Percentiles rank a stretch among this genome's conserved stretches.
Evolutionary conservation across 352 stramenopile genomes (phyloP).

Genomic region (Globisporangium nodosum): DNA sequence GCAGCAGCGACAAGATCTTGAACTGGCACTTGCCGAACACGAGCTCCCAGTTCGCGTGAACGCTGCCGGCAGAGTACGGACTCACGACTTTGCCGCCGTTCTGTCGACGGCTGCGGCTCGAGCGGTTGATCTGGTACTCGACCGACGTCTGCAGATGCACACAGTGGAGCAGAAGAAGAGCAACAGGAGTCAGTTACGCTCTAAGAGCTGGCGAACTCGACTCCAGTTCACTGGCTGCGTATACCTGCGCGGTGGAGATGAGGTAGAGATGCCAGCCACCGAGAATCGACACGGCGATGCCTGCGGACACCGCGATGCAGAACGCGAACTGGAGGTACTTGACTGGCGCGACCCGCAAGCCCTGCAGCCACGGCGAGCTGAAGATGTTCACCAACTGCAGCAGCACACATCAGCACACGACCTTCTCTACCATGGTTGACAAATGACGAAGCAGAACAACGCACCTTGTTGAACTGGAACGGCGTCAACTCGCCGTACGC

Average conservation of each 20-base stretch:
- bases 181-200: neutral
- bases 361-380: conserved; percentile 13
- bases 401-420: conserved; percentile 8
- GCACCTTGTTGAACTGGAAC: conserved; percentile 54
- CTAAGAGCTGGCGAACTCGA: neutral
- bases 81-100: conserved; percentile 49
- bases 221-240: neutral
- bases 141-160: conserved; percentile 56
- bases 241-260: conserved; percentile 70
- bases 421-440: no score
- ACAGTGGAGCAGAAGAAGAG: neutral
- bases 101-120: conserved; percentile 34
- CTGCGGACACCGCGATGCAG: conserved; percentile 51
- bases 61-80: conserved; percentile 52
- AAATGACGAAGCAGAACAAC: neutral
- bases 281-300: conserved; percentile 59
- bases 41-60: conserved; percentile 75
- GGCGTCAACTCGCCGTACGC: conserved; percentile 49
- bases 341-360: conserved; percentile 13
- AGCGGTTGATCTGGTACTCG: conserved; percentile 78
- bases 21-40: conserved; percentile 61
- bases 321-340: conserved; percentile 66
- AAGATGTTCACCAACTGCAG: conserved; percentile 28
- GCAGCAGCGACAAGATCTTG: conserved; percentile 56
- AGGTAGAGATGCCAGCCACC: conserved; percentile 67